phyloP scores from a whole-genome alignment of 208 protist genomes.

The Wallacemonas sp. region DNA sequence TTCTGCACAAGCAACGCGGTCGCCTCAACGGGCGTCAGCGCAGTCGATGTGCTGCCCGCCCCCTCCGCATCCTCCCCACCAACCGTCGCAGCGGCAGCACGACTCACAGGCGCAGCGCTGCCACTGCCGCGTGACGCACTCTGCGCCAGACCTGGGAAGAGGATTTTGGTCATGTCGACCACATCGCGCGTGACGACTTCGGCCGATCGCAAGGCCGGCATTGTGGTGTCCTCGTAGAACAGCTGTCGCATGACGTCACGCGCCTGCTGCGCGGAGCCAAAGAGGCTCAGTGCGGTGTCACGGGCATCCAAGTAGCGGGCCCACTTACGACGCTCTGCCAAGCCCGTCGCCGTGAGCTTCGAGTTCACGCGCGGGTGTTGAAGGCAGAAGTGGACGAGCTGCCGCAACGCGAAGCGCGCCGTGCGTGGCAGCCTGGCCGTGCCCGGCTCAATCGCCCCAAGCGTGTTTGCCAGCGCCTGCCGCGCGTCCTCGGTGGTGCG shows the following conservation, averaged over 20 bases:
- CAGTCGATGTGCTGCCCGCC: neutral
- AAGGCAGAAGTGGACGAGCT: conserved; percentile 71
- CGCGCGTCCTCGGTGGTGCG: conserved; percentile 59
- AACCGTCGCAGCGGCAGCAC: too few species aligned
- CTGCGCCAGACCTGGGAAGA: conserved; percentile 28
- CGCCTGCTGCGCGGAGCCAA: conserved; percentile 78
- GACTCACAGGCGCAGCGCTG: too few species aligned
- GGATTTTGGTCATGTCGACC: conserved; percentile 49
- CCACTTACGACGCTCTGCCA: conserved; percentile 81
- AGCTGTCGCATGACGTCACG: conserved; percentile 87
- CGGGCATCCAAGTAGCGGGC: conserved; percentile 81
- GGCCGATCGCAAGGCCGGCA: conserved; percentile 64
- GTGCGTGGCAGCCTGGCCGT: conserved; percentile 34
- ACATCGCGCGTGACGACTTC: conserved; percentile 72
- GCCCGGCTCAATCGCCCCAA: conserved; percentile 39
- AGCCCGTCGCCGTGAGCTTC: conserved; percentile 69
- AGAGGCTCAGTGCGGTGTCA: conserved; percentile 84
- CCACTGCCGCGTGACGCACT: too few species aligned
- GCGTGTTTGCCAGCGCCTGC: conserved; percentile 46
- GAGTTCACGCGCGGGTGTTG: conserved; percentile 71
- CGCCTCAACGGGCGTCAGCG: neutral
- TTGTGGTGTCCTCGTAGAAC: conserved; percentile 79
- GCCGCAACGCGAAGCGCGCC: conserved; percentile 58
- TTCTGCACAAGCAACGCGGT: conserved; percentile 22
- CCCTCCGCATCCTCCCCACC: too few species aligned